Conservation (phyloP, 1,284 basidiomycete species). For the Inonotus obliquus region DNA sequence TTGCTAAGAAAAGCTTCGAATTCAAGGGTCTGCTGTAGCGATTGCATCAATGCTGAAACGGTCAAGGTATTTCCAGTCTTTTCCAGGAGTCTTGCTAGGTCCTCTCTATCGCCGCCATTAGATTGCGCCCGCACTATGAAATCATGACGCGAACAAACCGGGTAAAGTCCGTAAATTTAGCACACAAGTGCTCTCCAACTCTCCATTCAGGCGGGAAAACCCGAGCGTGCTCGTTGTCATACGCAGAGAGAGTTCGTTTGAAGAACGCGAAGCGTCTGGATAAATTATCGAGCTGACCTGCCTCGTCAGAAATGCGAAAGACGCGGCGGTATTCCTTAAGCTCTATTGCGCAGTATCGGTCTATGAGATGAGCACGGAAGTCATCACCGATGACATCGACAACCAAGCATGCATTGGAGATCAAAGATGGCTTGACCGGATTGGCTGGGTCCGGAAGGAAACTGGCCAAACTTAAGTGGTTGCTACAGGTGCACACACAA, state of each 20-base stretch:
- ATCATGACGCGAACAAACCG: constrained; percentile 41
- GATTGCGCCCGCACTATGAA: not conserved
- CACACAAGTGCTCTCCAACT: constrained; percentile 74
- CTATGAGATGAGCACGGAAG: constrained; percentile 75
- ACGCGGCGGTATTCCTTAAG: constrained; percentile 96
- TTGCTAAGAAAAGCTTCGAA: constrained; percentile 79
- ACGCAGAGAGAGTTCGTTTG: constrained; percentile 80
- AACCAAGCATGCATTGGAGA: constrained; percentile 77
- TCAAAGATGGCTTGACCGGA: constrained; percentile 55
- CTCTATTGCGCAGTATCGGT: constrained; percentile 87
- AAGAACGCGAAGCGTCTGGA: constrained; percentile 96
- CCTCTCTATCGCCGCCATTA: constrained; percentile 46
- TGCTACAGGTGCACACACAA: not conserved
- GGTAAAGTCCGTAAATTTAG: constrained; percentile 85
- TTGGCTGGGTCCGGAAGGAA: constrained; percentile 76
- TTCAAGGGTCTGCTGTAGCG: constrained; percentile 79
- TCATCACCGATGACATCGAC: constrained; percentile 86
- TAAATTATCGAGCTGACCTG: constrained; percentile 95
- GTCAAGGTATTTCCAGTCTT: constrained; percentile 69
- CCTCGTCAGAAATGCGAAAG: constrained; percentile 88
- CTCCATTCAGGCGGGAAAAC: constrained; percentile 84
- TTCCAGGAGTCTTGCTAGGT: constrained; percentile 59
- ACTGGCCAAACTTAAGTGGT: constrained; percentile 35
- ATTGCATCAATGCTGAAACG: constrained; percentile 78
- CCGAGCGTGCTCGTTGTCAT: constrained; percentile 82